Conservation (phyloP, 116 monocot species). For the Zostera marina region DNA sequence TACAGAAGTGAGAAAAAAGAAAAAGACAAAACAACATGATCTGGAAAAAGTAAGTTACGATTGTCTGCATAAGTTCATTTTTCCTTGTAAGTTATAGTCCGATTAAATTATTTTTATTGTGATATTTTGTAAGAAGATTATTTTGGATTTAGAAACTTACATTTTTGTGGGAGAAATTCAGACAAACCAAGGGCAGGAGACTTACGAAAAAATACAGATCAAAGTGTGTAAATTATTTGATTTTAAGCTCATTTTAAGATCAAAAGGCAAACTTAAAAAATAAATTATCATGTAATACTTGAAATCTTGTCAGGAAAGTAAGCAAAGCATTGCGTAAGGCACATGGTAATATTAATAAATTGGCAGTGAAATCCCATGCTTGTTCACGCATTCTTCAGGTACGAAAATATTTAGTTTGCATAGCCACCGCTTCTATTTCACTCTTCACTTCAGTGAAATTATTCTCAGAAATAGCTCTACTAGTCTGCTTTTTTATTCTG, state of each 20-base stretch:
- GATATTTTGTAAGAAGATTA: background rate
- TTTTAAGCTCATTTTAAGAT: background rate
- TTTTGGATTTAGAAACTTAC: slow-evolving; percentile 44
- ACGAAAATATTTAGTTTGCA: slow-evolving; percentile 1
- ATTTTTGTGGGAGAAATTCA: slow-evolving; percentile 85
- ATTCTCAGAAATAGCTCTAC: too few relatives aligned
- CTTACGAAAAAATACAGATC: slow-evolving; percentile 49
- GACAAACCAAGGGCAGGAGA: slow-evolving; percentile 12
- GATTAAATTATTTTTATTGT: too few relatives aligned
- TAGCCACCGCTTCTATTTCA: too few relatives aligned
- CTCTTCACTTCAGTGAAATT: too few relatives aligned
- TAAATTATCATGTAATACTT: background rate
- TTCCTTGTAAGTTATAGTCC: too few relatives aligned
- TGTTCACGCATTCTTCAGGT: slow-evolving; percentile 94
- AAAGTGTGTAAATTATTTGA: slow-evolving; percentile 18
- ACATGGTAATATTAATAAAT: slow-evolving; percentile 58
- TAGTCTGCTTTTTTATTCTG: too few relatives aligned
- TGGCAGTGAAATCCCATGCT: slow-evolving; percentile 74
- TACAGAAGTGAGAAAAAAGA: slow-evolving; percentile 57
- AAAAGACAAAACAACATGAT: slow-evolving; percentile 58
- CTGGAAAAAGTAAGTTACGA: slow-evolving; percentile 56
- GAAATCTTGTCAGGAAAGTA: slow-evolving; percentile 34
- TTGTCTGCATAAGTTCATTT: background rate
- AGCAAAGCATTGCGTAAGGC: slow-evolving; percentile 63
- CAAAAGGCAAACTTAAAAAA: too few relatives aligned